A percentile compares a stretch with the other conserved stretches of the same genome.
phyloP scores from a whole-genome alignment of 106 monocot species.

The Vanilla planifolia region DNA sequence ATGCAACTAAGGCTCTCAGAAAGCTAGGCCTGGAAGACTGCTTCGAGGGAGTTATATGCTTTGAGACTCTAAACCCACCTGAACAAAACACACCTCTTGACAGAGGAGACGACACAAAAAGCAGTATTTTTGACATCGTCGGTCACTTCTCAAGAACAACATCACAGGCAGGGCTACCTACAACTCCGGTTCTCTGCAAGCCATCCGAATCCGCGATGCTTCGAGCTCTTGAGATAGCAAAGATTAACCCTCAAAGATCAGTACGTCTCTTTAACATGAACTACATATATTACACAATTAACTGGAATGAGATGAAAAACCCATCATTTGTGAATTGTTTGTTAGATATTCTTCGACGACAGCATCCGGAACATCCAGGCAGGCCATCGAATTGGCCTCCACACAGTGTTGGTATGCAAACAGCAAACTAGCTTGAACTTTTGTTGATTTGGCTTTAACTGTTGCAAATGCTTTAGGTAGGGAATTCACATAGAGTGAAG shows the following conservation, averaged over 20 bases:
- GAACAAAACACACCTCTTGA: background rate
- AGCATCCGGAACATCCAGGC: slow-evolving; percentile 74
- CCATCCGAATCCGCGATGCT: slow-evolving; percentile 72
- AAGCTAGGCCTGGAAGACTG: slow-evolving; percentile 55
- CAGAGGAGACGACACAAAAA: background rate
- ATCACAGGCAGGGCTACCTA: slow-evolving; percentile 33
- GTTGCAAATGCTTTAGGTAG: slow-evolving; percentile 49
- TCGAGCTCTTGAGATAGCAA: slow-evolving; percentile 56
- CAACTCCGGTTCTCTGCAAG: slow-evolving; percentile 72
- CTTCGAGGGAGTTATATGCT: slow-evolving; percentile 65
- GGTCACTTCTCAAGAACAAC: slow-evolving; percentile 6
- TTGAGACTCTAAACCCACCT: slow-evolving; percentile 53
- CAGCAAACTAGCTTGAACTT: background rate
- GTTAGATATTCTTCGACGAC: slow-evolving; percentile 93
- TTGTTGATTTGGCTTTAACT: background rate
- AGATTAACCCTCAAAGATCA: slow-evolving; percentile 62
- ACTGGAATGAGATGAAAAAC: too few relatives aligned
- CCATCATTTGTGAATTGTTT: background rate
- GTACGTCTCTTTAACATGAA: slow-evolving; percentile 27
- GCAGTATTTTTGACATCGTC: slow-evolving; percentile 30
- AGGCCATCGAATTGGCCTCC: slow-evolving; percentile 71
- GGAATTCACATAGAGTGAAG: slow-evolving; percentile 42
- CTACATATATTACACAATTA: too few relatives aligned
- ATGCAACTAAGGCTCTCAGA: slow-evolving; percentile 31
- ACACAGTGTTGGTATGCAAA: slow-evolving; percentile 67